Conservation (phyloP, 1,139 yeast genomes). For the Blastobotrys petasosporus region DNA sequence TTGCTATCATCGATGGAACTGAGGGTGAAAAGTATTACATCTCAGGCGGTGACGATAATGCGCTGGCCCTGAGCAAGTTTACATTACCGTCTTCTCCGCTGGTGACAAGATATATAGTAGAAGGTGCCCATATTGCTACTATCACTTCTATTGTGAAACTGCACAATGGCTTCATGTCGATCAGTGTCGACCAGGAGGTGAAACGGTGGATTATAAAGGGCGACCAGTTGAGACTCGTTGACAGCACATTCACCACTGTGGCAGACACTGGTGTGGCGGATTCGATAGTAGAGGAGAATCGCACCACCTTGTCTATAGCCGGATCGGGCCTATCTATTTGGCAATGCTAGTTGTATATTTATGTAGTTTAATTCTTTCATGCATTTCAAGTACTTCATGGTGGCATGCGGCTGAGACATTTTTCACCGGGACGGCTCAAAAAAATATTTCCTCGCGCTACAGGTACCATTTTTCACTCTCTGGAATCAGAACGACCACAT, state of each 20-base stretch:
- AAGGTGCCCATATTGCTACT: constrained; percentile 76
- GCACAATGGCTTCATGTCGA: constrained; percentile 36
- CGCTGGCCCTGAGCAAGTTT: constrained; percentile 45
- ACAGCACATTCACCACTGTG: constrained; percentile 62
- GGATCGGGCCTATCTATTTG: constrained; percentile 31
- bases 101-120: constrained; percentile 26
- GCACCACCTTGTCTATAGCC: constrained; percentile 20
- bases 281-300: constrained; percentile 5
- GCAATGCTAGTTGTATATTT: constrained; percentile 8
- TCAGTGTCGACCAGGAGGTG: constrained; percentile 75
- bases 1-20: constrained; percentile 21
- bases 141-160: constrained; percentile 56
- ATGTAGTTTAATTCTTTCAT: too few species aligned
- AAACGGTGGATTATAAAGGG: constrained; percentile 51
- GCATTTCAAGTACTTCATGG: too few species aligned
- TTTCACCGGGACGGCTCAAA: constrained; percentile 1
- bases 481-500: not conserved
- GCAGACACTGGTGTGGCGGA: constrained; percentile 81
- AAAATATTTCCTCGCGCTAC: constrained; percentile 1
- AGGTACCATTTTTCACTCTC: not conserved
- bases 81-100: constrained; percentile 21
- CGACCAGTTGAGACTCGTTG: constrained; percentile 34
- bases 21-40: constrained; percentile 32
- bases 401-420: not conserved
- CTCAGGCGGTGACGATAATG: constrained; percentile 94